Evolutionary conservation across 2,329 filamentous ascomycete species (phyloP), one percentile per base, ranked within the genome.

Genomic region (Aureobasidium melanogenum): DNA sequence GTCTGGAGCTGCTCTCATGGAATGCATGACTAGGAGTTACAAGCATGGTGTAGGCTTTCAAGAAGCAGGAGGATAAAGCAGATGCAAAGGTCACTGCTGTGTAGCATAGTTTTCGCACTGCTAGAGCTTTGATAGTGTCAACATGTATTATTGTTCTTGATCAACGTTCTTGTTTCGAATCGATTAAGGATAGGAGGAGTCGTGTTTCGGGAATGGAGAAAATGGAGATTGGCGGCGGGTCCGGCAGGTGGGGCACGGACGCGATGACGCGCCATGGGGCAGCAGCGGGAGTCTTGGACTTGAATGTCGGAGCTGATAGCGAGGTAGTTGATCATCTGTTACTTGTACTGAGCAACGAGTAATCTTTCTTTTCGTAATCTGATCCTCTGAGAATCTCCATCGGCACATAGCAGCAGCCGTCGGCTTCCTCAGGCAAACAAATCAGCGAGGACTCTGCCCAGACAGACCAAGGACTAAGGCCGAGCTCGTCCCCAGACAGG

Each of bases 61-160:
- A 12, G 43, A 30, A 28, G 15, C 24, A 39, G 24, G 22, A 24
- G 46, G 46, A 34, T 59, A 24, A 22, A 15, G 39, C 30, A 57
- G 26, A 22, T 22, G 41, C 41, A 39, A 58, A 39, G 28, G 22
- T 56, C 24, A 30, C 41, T 41, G 38, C 52, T 26, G 52, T 12
- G 17, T 39, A 38, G 34, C 41, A 48, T 58, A 38, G 28, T 58
- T 58, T 39, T 46, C 39, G 9, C 54, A 57, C 54, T 47, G 39
- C 32, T 39, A 39, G 52, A 56, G 52, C n/a, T 56, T 56, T 56
- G 28, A 19, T 44, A 56, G 52, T 39, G 52, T 44, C 26, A 28
- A 44, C 52, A 56, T 56, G 5, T 24, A 32, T 14, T 56, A 56
- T 44, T 43, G 28, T 32, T 56, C 38, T 34, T 22, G 26, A 12